These are phyloP conservation scores for Apiospora malaysiana DNA, from an alignment of 2,329 filamentous ascomycete genomes.

Conservation along the genomic window DNA sequence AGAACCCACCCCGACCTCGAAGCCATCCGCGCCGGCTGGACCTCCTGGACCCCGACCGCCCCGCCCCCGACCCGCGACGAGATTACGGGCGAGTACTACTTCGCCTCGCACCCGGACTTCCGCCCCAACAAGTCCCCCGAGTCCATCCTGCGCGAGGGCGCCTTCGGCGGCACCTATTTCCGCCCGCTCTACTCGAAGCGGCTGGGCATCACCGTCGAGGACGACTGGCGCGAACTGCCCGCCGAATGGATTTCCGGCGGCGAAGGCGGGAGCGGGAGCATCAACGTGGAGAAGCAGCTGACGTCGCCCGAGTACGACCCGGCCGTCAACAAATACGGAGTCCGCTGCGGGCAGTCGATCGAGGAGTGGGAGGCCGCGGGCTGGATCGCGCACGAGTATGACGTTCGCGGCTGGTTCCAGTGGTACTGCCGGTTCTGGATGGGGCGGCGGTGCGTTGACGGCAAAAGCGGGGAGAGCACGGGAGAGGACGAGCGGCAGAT, in stretches of 20 bases:
- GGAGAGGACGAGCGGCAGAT: constrained; percentile 50
- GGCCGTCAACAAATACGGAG: constrained; percentile 58
- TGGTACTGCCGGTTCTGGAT: constrained; percentile 61
- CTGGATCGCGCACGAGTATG: constrained; percentile 59
- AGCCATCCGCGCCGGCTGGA: constrained; percentile 45
- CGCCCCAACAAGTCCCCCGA: constrained; percentile 59
- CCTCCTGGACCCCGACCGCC: constrained; percentile 48
- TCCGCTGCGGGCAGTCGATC: constrained; percentile 58
- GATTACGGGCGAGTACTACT: constrained; percentile 50
- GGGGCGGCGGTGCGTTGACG: constrained; percentile 56
- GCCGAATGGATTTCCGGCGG: constrained; percentile 47
- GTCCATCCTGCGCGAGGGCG: constrained; percentile 57
- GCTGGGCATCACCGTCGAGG: constrained; percentile 47
- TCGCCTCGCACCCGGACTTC: constrained; percentile 50
- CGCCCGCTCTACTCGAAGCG: constrained; percentile 51
- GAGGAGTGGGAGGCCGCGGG: constrained; percentile 61
- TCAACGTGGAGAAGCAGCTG: constrained; percentile 39
- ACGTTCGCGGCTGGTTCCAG: constrained; percentile 62
- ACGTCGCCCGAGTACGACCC: constrained; percentile 49
- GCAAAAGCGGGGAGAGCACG: constrained; percentile 47
- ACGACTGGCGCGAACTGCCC: constrained; percentile 55
- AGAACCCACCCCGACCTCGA: constrained; percentile 27
- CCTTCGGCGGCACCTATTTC: constrained; percentile 59
- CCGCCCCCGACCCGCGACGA: constrained; percentile 49
- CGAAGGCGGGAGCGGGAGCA: background rate